phyloP scores from a whole-genome alignment of 208 protist genomes.

The Vickermania spadyakhi region DNA sequence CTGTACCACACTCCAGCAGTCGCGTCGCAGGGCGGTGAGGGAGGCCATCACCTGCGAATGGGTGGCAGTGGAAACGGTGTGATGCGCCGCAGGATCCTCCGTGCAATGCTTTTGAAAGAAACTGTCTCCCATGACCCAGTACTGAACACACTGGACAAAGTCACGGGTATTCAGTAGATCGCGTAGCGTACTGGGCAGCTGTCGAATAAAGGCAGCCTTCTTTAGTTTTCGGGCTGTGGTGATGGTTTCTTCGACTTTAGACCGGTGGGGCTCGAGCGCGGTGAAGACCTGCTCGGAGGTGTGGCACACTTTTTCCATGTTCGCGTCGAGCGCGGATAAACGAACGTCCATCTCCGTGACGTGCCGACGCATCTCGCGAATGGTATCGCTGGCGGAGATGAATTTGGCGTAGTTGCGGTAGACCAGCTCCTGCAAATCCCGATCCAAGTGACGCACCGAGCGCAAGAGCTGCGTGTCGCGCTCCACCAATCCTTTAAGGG shows the following conservation, averaged over 20 bases:
- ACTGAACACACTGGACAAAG: conserved; percentile 47
- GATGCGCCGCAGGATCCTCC: conserved; percentile 34
- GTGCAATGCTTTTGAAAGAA: conserved; percentile 58
- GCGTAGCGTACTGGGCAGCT: conserved; percentile 56
- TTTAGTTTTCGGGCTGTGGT: conserved; percentile 59
- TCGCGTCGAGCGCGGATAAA: conserved; percentile 58
- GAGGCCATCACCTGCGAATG: too few species aligned
- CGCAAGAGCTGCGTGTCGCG: conserved; percentile 70
- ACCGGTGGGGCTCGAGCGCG: conserved; percentile 52
- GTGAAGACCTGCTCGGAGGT: conserved; percentile 28
- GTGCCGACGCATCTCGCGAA: conserved; percentile 88
- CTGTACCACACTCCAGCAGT: conserved; percentile 35
- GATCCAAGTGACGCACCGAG: conserved; percentile 77
- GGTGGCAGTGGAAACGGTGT: background rate
- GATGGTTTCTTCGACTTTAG: conserved; percentile 64
- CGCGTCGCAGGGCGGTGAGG: conserved; percentile 1
- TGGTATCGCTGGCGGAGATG: conserved; percentile 97
- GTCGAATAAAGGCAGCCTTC: conserved; percentile 78
- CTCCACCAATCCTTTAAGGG: conserved; percentile 68
- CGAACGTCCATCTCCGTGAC: conserved; percentile 87
- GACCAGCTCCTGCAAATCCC: conserved; percentile 97
- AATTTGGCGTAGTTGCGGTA: conserved; percentile 99
- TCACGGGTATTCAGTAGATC: conserved; percentile 44
- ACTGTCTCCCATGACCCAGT: conserved; percentile 71
- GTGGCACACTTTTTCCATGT: conserved; percentile 65